Conservation (phyloP, 1,139 yeast genomes). For the Taiozyma sp. region DNA sequence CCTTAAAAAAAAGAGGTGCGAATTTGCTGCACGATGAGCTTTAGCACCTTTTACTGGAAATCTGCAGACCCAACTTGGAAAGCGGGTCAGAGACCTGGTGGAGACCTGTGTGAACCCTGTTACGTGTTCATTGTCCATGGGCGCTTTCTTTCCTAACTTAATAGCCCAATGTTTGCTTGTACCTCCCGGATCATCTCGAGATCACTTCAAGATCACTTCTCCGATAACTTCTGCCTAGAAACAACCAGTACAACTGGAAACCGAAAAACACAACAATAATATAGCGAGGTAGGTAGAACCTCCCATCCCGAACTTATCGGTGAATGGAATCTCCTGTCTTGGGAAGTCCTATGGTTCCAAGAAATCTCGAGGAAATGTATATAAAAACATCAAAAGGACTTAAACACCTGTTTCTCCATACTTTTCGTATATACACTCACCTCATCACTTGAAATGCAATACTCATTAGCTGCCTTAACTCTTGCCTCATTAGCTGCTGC, state of each 20-base stretch:
- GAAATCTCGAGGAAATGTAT: background rate
- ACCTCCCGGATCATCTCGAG: background rate
- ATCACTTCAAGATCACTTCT: background rate
- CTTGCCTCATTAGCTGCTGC: conserved; percentile 17
- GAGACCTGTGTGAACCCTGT: too few relatives aligned
- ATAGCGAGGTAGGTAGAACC: background rate
- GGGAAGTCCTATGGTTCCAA: background rate
- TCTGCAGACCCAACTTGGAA: background rate
- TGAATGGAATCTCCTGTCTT: background rate
- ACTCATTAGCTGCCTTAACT: conserved; percentile 11
- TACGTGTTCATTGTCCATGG: too few relatives aligned
- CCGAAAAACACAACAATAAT: background rate
- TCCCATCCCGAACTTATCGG: background rate
- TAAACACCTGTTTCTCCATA: background rate
- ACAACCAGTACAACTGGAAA: background rate
- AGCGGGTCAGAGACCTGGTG: background rate
- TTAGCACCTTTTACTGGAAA: background rate
- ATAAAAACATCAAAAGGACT: background rate
- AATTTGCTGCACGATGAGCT: background rate
- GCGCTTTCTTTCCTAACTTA: too few relatives aligned
- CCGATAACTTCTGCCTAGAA: background rate
- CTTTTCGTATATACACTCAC: background rate
- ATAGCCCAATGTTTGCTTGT: too few relatives aligned
- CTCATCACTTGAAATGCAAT: conserved; percentile 6
- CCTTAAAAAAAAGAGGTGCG: background rate